These are phyloP conservation scores for Phycomyces nitens DNA, from an alignment of 192 early-diverging fungal genomes.

Conservation along the genomic window DNA sequence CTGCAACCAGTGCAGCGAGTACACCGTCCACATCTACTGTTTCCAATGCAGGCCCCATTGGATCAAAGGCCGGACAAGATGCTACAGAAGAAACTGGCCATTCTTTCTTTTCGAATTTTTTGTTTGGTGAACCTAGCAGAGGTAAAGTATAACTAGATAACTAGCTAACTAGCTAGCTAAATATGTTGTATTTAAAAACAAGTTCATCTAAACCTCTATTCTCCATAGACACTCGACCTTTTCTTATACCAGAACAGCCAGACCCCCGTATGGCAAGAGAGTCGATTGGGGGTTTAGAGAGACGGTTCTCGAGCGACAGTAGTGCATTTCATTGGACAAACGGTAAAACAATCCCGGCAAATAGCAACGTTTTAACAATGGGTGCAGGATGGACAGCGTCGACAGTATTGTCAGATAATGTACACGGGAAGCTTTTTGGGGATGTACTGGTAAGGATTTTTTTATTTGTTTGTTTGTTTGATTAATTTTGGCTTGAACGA, in stretches of 20 bases:
- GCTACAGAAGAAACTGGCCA: background rate
- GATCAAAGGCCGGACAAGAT: background rate
- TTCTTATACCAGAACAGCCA: background rate
- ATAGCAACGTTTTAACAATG: too few relatives aligned
- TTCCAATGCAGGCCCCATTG: background rate
- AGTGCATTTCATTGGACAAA: conserved; percentile 8
- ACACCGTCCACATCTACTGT: conserved; percentile 10
- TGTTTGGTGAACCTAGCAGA: conserved; percentile 17
- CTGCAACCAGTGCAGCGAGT: conserved; percentile 14
- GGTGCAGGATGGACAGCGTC: conserved; percentile 17
- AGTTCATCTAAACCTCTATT: background rate
- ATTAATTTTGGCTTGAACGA: too few relatives aligned
- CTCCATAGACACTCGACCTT: background rate
- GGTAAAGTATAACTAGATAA: background rate
- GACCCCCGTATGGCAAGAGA: background rate
- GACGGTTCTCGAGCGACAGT: conserved; percentile 5
- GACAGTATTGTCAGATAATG: conserved; percentile 13
- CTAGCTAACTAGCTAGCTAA: too few relatives aligned
- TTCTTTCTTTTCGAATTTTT: conserved; percentile 23
- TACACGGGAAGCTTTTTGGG: conserved; percentile 29
- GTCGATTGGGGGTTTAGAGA: background rate
- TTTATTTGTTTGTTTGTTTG: too few relatives aligned
- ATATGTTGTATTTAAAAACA: background rate
- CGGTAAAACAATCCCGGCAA: background rate
- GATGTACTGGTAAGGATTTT: conserved; percentile 25